phyloP scores from a whole-genome alignment of 148 eudicot genomes.

The Rheum nobile region DNA sequence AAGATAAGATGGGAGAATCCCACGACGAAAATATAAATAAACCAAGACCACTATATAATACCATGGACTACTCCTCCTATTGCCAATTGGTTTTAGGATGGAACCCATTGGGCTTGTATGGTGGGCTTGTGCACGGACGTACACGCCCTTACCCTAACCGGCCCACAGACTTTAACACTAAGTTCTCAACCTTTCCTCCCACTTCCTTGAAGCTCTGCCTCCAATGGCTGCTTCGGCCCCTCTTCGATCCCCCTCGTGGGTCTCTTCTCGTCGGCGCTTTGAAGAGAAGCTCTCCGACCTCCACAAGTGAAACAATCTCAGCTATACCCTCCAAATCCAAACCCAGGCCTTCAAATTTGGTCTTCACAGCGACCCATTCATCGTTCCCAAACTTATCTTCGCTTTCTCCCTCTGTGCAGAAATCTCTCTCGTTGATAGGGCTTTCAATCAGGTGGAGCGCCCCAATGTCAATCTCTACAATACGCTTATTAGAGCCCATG shows the following conservation, averaged over 20 bases:
- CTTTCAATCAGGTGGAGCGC: constrained; percentile 37
- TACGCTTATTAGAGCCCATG: constrained; percentile 46
- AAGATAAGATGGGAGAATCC: no score
- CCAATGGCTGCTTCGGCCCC: constrained; percentile 19
- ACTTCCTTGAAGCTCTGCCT: neutral
- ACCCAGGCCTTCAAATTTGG: constrained; percentile 51
- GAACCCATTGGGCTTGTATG: no score
- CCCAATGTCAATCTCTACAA: constrained; percentile 68
- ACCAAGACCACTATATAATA: no score
- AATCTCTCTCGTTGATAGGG: constrained; percentile 30
- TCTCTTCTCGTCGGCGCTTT: constrained; percentile 60
- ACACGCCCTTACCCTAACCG: no score
- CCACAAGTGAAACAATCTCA: constrained; percentile 48
- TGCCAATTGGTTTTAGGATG: no score
- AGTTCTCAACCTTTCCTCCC: neutral
- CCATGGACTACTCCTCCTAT: no score
- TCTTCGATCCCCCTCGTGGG: constrained; percentile 51
- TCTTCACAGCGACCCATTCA: constrained; percentile 46
- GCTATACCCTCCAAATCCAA: constrained; percentile 53
- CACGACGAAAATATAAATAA: no score
- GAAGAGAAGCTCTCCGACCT: constrained; percentile 51
- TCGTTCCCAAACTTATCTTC: constrained; percentile 55
- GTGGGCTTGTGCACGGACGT: no score
- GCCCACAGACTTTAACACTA: no score
- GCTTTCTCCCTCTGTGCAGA: constrained; percentile 49